Evolutionary conservation across 495 filamentous ascomycete species (phyloP).

Genomic region (Staphylotrichum tortipilum): DNA sequence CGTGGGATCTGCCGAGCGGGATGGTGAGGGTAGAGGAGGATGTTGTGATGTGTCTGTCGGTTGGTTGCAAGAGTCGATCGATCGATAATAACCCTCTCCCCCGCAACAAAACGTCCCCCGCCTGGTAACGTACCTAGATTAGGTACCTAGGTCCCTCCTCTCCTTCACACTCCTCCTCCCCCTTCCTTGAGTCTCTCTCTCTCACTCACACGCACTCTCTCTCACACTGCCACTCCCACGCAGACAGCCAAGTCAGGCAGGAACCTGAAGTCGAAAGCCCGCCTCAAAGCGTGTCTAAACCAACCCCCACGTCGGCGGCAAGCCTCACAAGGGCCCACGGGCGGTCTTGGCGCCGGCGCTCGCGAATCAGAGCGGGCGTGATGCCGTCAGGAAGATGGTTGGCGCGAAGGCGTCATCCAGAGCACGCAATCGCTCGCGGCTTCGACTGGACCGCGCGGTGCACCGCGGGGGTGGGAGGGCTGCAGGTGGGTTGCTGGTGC

Average conservation of each 20-base stretch:
- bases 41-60: no score
- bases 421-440: constrained; percentile 24
- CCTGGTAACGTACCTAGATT: no score
- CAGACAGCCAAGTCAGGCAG: no score
- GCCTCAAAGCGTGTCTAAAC: no score
- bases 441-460: constrained; percentile 13
- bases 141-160: no score
- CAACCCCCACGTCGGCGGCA: constrained; percentile 11
- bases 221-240: not conserved
- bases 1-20: not conserved
- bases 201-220: not conserved
- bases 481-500: not conserved
- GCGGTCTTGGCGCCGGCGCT: constrained; percentile 9
- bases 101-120: no score
- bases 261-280: no score
- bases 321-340: constrained; percentile 16
- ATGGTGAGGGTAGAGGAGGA: not conserved
- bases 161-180: not conserved
- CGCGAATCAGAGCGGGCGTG: constrained; percentile 9
- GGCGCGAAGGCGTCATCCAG: constrained; percentile 21
- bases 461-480: not conserved
- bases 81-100: no score
- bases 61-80: no score
- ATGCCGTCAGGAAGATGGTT: not conserved
- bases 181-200: not conserved